A percentile compares a stretch with the other conserved stretches of the same genome.
These are phyloP conservation scores for Pichia manshurica DNA, from an alignment of 805 yeast species.

Conservation along the genomic window DNA sequence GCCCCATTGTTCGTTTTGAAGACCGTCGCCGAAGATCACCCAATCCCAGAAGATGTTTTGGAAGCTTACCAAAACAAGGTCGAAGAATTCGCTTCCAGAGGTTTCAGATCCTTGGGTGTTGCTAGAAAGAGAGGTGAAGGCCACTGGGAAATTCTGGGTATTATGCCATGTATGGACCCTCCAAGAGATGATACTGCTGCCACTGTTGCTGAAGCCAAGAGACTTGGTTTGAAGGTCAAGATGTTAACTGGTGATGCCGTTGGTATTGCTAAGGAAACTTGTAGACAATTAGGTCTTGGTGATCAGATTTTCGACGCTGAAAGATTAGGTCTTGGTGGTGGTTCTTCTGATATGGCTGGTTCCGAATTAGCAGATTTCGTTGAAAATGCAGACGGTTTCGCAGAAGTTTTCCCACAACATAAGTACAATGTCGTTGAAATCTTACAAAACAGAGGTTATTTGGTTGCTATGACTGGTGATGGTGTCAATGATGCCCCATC, in stretches of 20 bases:
- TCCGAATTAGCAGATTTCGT: conserved; percentile 93
- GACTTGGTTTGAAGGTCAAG: conserved; percentile 90
- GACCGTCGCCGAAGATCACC: conserved; percentile 96
- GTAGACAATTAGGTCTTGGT: conserved; percentile 95
- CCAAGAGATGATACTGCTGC: conserved; percentile 98
- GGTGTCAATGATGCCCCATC: conserved; percentile 98
- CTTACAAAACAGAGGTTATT: conserved; percentile 88
- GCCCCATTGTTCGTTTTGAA: conserved; percentile 95
- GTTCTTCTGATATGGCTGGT: conserved; percentile 82
- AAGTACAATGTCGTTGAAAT: conserved; percentile 91
- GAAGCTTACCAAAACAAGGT: conserved; percentile 95
- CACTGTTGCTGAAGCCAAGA: conserved; percentile 87
- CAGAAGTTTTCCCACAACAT: conserved; percentile 97
- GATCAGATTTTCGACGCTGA: conserved; percentile 95
- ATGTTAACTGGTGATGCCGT: conserved; percentile 99
- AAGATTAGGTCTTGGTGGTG: conserved; percentile 88
- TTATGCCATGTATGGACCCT: conserved; percentile 98
- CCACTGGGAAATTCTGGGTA: conserved; percentile 96
- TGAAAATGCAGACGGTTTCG: conserved; percentile 95
- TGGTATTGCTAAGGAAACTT: conserved; percentile 97
- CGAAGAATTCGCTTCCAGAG: conserved; percentile 96
- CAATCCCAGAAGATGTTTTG: conserved; percentile 88
- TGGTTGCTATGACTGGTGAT: conserved; percentile 98
- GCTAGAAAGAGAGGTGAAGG: conserved; percentile 98
- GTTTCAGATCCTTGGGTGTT: conserved; percentile 98